These are phyloP conservation scores for Apiotrichum domesticum DNA, from an alignment of 1,284 basidiomycete species.

Conservation along the genomic window DNA sequence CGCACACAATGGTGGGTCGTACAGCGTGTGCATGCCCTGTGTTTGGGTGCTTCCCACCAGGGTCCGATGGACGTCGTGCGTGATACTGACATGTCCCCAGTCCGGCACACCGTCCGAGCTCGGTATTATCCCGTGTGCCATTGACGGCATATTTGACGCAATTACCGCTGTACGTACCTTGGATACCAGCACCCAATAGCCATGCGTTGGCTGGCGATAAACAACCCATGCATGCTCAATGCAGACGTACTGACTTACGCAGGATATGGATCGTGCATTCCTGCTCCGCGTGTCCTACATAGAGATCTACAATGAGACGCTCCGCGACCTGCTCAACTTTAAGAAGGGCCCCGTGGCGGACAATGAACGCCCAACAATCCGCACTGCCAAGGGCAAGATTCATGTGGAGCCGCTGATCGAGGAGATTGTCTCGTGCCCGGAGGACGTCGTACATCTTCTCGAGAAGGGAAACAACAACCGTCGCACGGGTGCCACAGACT, in stretches of 20 bases:
- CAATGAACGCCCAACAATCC: slow-evolving; percentile 41
- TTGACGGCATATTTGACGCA: slow-evolving; percentile 52
- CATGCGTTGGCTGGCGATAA: background rate
- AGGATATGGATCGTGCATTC: slow-evolving; percentile 41
- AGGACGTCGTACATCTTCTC: slow-evolving; percentile 50
- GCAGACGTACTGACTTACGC: background rate
- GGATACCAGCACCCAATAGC: background rate
- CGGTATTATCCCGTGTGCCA: slow-evolving; percentile 54
- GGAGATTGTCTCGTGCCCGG: slow-evolving; percentile 51
- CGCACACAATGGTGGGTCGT: slow-evolving; percentile 45
- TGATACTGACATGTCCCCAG: slow-evolving; percentile 16
- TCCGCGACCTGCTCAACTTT: slow-evolving; percentile 51
- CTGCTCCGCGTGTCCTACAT: slow-evolving; percentile 55
- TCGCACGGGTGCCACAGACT: slow-evolving; percentile 54
- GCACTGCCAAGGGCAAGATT: slow-evolving; percentile 47
- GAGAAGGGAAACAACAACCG: slow-evolving; percentile 50
- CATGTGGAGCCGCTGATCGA: slow-evolving; percentile 51
- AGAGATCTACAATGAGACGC: slow-evolving; percentile 56
- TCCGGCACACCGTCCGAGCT: slow-evolving; percentile 49
- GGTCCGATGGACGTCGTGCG: no score
- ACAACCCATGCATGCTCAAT: no score
- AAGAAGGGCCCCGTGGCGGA: slow-evolving; percentile 35
- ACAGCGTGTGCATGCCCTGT: background rate
- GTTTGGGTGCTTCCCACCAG: background rate
- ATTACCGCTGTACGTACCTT: slow-evolving; percentile 44